phyloP scores from a whole-genome alignment of 1,284 basidiomycete genomes.

The Termitomyces sp. region DNA sequence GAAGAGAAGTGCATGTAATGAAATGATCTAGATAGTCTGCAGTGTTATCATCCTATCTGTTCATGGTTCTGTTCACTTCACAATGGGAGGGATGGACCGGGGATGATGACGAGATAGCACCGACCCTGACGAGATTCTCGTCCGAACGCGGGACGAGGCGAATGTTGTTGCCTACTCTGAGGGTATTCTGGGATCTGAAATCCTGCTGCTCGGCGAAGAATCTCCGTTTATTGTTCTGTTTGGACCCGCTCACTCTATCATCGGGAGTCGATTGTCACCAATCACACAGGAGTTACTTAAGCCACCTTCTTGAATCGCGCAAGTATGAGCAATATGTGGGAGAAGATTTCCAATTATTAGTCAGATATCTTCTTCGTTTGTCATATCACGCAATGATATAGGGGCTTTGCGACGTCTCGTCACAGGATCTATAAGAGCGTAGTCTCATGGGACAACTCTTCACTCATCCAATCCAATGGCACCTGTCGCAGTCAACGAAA shows the following conservation, averaged over 20 bases:
- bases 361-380: too few species aligned
- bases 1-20: slow-evolving; percentile 34
- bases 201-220: not conserved
- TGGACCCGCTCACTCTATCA: not conserved
- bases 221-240: not conserved
- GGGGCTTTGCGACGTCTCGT: slow-evolving; percentile 7
- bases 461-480: slow-evolving; percentile 18
- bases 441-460: not conserved
- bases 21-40: not conserved
- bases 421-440: slow-evolving; percentile 4
- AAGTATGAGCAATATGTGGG: not conserved
- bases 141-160: too few species aligned
- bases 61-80: too few species aligned
- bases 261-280: not conserved
- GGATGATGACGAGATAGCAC: too few species aligned
- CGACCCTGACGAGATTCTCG: too few species aligned
- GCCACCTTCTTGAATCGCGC: too few species aligned
- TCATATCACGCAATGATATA: slow-evolving; percentile 12
- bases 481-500: slow-evolving; percentile 26
- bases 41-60: not conserved
- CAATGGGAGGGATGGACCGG: too few species aligned
- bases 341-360: not conserved
- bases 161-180: too few species aligned
- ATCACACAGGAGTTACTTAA: not conserved
- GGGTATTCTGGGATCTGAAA: not conserved